Percentiles rank a stretch among this genome's conserved stretches.
Conservation (phyloP, 2,329 filamentous ascomycete species). For the Beauveria medogensis region DNA sequence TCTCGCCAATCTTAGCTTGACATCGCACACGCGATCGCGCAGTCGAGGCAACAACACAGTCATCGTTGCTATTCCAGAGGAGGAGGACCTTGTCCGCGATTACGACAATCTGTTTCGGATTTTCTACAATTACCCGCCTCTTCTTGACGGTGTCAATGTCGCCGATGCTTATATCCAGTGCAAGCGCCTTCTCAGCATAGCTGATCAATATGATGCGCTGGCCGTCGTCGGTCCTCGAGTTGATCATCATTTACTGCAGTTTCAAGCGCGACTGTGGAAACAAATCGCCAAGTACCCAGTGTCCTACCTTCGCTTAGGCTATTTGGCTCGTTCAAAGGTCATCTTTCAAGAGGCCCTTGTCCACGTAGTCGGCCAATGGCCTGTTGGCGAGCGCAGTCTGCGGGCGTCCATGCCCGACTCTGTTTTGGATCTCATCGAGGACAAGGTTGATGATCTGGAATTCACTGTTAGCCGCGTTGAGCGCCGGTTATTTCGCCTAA, state of each 20-base stretch:
- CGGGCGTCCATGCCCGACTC: conserved; percentile 63
- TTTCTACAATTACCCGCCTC: conserved; percentile 87
- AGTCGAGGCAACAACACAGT: conserved; percentile 17
- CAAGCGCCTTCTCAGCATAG: conserved; percentile 78
- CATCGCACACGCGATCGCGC: conserved; percentile 34
- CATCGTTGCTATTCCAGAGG: conserved; percentile 45
- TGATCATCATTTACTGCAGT: conserved; percentile 88
- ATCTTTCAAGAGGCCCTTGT: conserved; percentile 84
- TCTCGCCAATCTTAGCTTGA: conserved; percentile 66
- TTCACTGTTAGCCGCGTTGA: conserved; percentile 76
- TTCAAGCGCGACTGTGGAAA: conserved; percentile 85
- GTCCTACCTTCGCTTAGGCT: conserved; percentile 83
- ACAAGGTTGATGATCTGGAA: conserved; percentile 87
- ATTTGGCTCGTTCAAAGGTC: conserved; percentile 72
- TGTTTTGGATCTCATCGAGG: conserved; percentile 84
- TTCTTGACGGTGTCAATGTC: conserved; percentile 79
- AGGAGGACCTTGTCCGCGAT: conserved; percentile 74
- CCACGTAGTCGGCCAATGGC: conserved; percentile 94
- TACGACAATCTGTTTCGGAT: conserved; percentile 94
- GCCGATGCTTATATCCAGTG: conserved; percentile 89
- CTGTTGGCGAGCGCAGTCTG: conserved; percentile 67
- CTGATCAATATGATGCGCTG: conserved; percentile 92
- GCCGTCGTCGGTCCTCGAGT: conserved; percentile 81
- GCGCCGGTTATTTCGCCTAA: conserved; percentile 72
- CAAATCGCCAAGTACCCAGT: conserved; percentile 96